Evolutionary conservation across 371 early-diverging fungal genomes (phyloP).

Genomic region (Mortierella sp.): DNA sequence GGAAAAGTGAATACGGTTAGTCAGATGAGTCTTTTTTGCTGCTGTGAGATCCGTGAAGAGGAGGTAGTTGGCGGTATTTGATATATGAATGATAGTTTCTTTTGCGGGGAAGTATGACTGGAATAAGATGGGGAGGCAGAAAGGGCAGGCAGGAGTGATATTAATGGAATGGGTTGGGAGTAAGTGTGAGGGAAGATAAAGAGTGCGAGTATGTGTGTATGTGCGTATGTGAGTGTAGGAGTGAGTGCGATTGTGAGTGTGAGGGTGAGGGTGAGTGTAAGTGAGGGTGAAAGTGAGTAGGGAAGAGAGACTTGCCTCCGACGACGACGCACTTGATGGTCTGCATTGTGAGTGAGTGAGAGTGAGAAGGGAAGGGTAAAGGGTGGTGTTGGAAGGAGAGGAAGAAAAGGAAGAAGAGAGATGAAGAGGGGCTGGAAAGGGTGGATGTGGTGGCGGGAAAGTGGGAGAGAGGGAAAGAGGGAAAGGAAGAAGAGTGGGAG

Average conservation of each 20-base stretch:
- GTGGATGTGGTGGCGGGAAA: constrained; percentile 12
- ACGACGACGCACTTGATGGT: constrained; percentile 97
- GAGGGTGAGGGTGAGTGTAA: neutral
- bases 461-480: neutral
- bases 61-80: neutral
- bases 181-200: neutral
- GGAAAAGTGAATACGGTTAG: neutral
- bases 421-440: constrained; percentile 8
- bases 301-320: constrained; percentile 67
- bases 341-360: constrained; percentile 68
- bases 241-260: neutral
- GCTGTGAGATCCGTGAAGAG: neutral
- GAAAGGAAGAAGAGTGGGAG: neutral
- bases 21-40: neutral
- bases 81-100: neutral
- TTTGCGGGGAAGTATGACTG: neutral
- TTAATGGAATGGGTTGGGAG: neutral
- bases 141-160: neutral
- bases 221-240: neutral
- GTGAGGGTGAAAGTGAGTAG: neutral
- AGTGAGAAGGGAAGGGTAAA: constrained; percentile 7
- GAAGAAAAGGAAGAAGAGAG: neutral
- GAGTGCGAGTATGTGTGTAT: neutral
- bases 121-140: neutral
- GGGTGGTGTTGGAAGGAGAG: neutral